Percentiles rank a stretch among this genome's conserved stretches.
phyloP scores from a whole-genome alignment of 805 yeast species.

The Hanseniaspora hatyaiensis region DNA sequence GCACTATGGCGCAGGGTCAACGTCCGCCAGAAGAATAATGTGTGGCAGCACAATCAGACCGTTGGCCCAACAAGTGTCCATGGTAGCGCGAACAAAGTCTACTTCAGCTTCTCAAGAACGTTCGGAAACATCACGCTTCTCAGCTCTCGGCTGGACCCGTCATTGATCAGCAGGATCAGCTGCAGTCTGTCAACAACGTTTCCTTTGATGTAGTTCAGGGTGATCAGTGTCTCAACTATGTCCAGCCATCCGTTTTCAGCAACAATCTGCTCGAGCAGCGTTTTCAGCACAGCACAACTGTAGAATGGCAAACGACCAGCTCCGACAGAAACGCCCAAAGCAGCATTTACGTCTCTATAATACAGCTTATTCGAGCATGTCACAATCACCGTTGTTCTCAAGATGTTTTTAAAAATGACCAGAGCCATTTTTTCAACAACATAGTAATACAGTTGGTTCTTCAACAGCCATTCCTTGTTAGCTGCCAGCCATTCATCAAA shows the following conservation, averaged over 20 bases:
- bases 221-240: slow-evolving; percentile 11
- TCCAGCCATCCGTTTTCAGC: slow-evolving; percentile 11
- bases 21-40: no score
- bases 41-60: no score
- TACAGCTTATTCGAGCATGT: slow-evolving; percentile 24
- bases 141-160: neutral
- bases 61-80: no score
- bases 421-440: slow-evolving; percentile 35
- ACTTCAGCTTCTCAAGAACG: neutral
- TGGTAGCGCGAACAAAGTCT: no score
- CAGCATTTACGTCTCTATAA: slow-evolving; percentile 19
- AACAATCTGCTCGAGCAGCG: neutral
- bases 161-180: slow-evolving; percentile 3
- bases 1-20: no score
- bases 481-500: slow-evolving; percentile 29
- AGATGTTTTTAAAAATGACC: slow-evolving; percentile 33
- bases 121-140: slow-evolving; percentile 7
- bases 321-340: neutral
- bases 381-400: slow-evolving; percentile 21
- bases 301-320: neutral
- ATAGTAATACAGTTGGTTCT: slow-evolving; percentile 28
- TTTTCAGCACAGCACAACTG: neutral
- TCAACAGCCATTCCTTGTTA: slow-evolving; percentile 27
- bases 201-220: slow-evolving; percentile 8
- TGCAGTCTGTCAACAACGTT: slow-evolving; percentile 2